Base-by-base conservation (phyloP, 2,329 filamentous ascomycete species). In the Apiospora rasikravindrae region DNA sequence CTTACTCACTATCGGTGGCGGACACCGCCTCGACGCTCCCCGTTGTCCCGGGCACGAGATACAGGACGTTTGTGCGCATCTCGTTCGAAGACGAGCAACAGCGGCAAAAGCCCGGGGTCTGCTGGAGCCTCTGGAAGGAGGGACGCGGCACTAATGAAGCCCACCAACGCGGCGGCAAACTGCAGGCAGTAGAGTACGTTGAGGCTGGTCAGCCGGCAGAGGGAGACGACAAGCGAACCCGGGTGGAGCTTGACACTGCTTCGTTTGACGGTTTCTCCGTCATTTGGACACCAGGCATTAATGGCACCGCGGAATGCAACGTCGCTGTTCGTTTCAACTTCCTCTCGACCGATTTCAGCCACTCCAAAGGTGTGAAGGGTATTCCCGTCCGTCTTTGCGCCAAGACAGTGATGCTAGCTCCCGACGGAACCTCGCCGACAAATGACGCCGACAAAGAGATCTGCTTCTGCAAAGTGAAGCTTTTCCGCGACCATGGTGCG, bases 81-180 rank as follows among this genome's bases (percentile, higher is more conserved):
- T 98, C 96, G 0, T 99, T 98, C 78, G 96, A 99, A 80, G 96
- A 99, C 74, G 95, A 98, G 74, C 93, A 97, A 80, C 96, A 98
- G 81, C 89, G 96, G 74, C 90, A 92, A 78, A 94, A 94, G 76
- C 95, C 95, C 1, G 90, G 90, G 24, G 88, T 92, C 16, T 97
- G 94, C 80, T 97, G 95, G 95, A 94, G 83, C 82, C 85, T 96
- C 57, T 97, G 94, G 96, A 98, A 98, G 81, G 96, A 98, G 83
- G 96, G 96, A 0, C 90, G 96, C 71, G 96, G 96, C n/a, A 94
- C 92, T 1, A 98, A 95, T 76, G 96, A 99, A 85, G 95, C 96
- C 2, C 96, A 98, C 78, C 95, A 98, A 81, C 88, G 96, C 76
- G 96, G 95, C 47, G 95, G 96, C 14, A 96, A 96, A 77, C 87